phyloP scores from a whole-genome alignment of 345 rosid species.

The Eucalyptus cladocalyx region DNA sequence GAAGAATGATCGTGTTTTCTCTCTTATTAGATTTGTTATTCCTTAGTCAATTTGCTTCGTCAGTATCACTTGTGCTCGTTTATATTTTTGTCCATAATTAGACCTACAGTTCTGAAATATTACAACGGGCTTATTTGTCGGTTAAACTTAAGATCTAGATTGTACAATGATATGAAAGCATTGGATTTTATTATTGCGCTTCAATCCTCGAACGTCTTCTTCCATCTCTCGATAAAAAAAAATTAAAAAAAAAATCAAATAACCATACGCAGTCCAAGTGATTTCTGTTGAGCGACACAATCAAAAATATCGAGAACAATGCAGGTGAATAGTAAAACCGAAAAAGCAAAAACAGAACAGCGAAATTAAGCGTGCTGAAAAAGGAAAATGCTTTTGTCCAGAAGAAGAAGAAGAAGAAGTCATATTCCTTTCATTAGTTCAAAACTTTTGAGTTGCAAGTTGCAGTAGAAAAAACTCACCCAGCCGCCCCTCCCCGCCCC shows the following conservation, averaged over 20 bases:
- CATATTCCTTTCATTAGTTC: neutral
- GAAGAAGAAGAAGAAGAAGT: neutral
- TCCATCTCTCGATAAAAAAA: too few species aligned
- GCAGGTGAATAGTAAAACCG: too few species aligned
- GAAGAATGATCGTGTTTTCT: neutral
- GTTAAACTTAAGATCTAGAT: too few species aligned
- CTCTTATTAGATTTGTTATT: neutral
- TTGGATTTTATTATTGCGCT: too few species aligned
- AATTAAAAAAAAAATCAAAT: too few species aligned
- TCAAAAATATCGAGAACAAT: neutral
- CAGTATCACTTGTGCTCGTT: too few species aligned
- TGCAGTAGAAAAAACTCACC: neutral
- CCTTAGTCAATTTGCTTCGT: neutral
- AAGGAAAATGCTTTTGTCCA: neutral
- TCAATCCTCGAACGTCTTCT: too few species aligned
- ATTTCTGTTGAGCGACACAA: accelerated
- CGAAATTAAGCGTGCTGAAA: neutral
- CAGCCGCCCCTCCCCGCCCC: neutral
- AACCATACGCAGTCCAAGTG: accelerated
- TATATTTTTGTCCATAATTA: neutral
- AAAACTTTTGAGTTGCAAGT: neutral
- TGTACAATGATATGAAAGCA: too few species aligned
- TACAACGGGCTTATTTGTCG: neutral
- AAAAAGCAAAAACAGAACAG: neutral
- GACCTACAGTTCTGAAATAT: too few species aligned